Percentiles rank a stretch among this genome's conserved stretches.
These are phyloP conservation scores for Fraxinus platypoda DNA, from an alignment of 305 asterid genomes.

Conservation along the genomic window DNA sequence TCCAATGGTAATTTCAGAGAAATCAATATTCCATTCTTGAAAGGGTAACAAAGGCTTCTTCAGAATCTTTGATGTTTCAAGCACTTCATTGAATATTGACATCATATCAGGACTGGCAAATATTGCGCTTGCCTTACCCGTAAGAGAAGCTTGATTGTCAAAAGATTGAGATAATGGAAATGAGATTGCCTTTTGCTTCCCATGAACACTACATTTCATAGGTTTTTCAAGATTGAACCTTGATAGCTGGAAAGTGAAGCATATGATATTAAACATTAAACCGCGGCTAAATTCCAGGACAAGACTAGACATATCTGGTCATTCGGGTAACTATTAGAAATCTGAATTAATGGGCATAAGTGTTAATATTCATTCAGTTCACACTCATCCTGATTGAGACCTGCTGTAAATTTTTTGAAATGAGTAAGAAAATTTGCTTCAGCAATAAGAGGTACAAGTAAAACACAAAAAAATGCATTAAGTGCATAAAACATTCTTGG, in stretches of 20 bases:
- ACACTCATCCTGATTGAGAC: neutral
- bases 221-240: slow-evolving; percentile 52
- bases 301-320: slow-evolving; percentile 23
- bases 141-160: slow-evolving; percentile 43
- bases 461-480: neutral
- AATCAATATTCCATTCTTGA: slow-evolving; percentile 83
- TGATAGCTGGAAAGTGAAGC: slow-evolving; percentile 46
- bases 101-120: slow-evolving; percentile 50
- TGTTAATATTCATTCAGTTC: neutral
- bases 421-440: neutral
- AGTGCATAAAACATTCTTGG: slow-evolving; percentile 11
- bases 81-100: slow-evolving; percentile 61
- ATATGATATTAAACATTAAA: slow-evolving; percentile 18
- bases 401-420: neutral
- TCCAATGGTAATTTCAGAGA: slow-evolving; percentile 77
- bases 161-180: slow-evolving; percentile 73
- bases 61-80: slow-evolving; percentile 67
- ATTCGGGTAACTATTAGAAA: slow-evolving; percentile 30
- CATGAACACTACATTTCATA: slow-evolving; percentile 41
- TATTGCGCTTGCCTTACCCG: slow-evolving; percentile 42
- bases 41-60: slow-evolving; percentile 74
- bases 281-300: slow-evolving; percentile 14
- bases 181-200: slow-evolving; percentile 60
- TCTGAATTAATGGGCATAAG: slow-evolving; percentile 4
- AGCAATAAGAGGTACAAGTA: slow-evolving; percentile 11